These are phyloP conservation scores for Sporothrix humicola DNA, from an alignment of 2,329 filamentous ascomycete species.

Conservation along the genomic window DNA sequence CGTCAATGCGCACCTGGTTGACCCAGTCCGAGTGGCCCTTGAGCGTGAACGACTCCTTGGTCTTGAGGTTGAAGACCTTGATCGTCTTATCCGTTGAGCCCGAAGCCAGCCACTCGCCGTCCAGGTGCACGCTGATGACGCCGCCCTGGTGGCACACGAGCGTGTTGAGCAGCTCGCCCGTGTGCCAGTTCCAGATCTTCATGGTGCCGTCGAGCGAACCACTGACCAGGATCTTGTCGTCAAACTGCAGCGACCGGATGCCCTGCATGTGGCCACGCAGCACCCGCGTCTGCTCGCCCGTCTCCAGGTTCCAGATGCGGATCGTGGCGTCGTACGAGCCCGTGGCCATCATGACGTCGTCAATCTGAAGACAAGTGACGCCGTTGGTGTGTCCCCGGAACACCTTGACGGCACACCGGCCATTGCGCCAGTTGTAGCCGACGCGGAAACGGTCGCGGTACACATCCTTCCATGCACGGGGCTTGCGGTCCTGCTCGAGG, in stretches of 20 bases:
- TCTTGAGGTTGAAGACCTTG: constrained; percentile 90
- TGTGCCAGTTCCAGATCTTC: constrained; percentile 96
- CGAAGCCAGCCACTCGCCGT: constrained; percentile 80
- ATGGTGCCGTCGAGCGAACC: constrained; percentile 87
- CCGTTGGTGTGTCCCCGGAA: constrained; percentile 89
- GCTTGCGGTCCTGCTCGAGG: constrained; percentile 51
- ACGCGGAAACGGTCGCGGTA: constrained; percentile 94
- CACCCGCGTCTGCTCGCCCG: constrained; percentile 83
- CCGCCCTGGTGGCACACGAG: constrained; percentile 79
- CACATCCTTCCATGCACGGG: constrained; percentile 91
- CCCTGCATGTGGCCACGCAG: constrained; percentile 80
- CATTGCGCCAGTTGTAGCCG: constrained; percentile 96
- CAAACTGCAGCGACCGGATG: constrained; percentile 89
- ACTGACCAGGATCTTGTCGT: constrained; percentile 87
- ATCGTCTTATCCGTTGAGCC: constrained; percentile 89
- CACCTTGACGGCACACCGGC: constrained; percentile 80
- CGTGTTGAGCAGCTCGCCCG: constrained; percentile 82
- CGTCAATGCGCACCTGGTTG: constrained; percentile 89
- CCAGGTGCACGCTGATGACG: constrained; percentile 87
- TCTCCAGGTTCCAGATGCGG: constrained; percentile 95
- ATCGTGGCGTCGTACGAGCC: constrained; percentile 95
- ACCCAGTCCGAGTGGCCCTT: constrained; percentile 93
- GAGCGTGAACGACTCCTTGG: constrained; percentile 78
- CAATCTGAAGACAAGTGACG: constrained; percentile 71
- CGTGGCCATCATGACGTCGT: constrained; percentile 85